Evolutionary conservation across 2,329 filamentous ascomycete genomes (phyloP), one percentile per base, ranked within the genome.

Genomic region (Penicillium crustosum): DNA sequence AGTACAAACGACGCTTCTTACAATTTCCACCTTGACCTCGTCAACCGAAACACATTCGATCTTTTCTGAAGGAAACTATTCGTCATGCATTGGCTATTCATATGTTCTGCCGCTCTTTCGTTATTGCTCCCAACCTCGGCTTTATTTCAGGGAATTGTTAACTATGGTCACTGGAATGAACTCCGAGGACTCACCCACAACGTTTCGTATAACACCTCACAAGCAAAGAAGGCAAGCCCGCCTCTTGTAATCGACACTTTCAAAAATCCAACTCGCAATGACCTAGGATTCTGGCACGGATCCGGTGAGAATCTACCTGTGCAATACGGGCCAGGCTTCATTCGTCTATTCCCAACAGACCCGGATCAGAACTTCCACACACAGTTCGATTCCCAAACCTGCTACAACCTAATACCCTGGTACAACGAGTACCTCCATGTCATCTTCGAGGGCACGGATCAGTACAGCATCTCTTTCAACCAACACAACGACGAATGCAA

Each of bases 401-500:
- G 85, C 73, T 78, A 77, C 39, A 84, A 87, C 68, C 73, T 88
- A 60, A 77, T 75, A 23, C 71, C 77, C 15, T 85, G 84, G 70
- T 75, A 80, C 57, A 78, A 79, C 33, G 80, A 82, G 17, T 89
- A 88, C 70, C 77, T 90, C 13, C 87, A 89, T 73, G 82, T 90
- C 52, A 79, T 81, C 12, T 89, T 85, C 70, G 80, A 78, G 2
- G 87, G 87, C 9, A 83, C 80, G 66, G 83, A 80, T 62, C 81
- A 83, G 27, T 90, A 89, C 71, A 85, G 82, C 7, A 76, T 89
- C 45, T 81, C 86, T 2, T 71, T 90, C 50, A 86, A 88, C 65
- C 86, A 89, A 73, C 83, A 89, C 73, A 90, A 90, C 65, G 74
- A 77, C 21, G 73, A 79, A 19, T 89, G 87, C 68, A 79, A 85